Base-by-base conservation (phyloP, 192 early-diverging fungal species). In the Linnemannia elongata region DNA sequence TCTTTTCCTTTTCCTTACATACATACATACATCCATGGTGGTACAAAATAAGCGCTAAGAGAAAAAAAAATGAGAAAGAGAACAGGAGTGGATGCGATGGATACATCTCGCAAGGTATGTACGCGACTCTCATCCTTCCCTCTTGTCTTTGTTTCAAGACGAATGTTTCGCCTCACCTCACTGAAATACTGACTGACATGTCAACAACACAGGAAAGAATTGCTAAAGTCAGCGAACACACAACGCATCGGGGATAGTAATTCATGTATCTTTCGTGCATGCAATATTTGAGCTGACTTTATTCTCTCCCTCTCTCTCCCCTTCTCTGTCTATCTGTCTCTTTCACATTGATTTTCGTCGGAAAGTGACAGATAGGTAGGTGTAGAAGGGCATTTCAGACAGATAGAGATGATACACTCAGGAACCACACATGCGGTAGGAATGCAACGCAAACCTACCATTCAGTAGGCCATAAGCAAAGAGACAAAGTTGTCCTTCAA, bases 191-290 rank as follows among this genome's bases (percentile, higher is more conserved):
- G 17, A 22, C 44, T 15, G 44, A 20, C 18, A 52, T 52, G 49
- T 22, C 49, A 52, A 20, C 49, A 24, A 66, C 27, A 66, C 9
- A 66, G 27, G 30, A 33, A 33, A 33, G 12, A 66, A 35, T 8
- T 15, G 27, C 4, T 30, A 33, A 66, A 60, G 57, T n/a, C 57
- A 60, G 57, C 60, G 2, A 66, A 33, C 60, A 33, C 60, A 33
- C 52, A 55, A 18, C 30, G 27, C 60, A 66, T 66, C 60, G 60
- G 60, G 60, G 60, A 66, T 33, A 12, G 30, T 27, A 66, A 33
- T 66, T 10, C 30, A 66, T 66, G 60, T 66, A 66, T 66, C 60
- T 66, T 66, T 66, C 60, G 60, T 66, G 60, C 60, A 33, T 66
- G 49, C 49, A 52, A 52, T 52, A 20, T 52, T 52, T 22, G 60